phyloP scores from a whole-genome alignment of 495 filamentous ascomycete species.

The Penicillium canescens region DNA sequence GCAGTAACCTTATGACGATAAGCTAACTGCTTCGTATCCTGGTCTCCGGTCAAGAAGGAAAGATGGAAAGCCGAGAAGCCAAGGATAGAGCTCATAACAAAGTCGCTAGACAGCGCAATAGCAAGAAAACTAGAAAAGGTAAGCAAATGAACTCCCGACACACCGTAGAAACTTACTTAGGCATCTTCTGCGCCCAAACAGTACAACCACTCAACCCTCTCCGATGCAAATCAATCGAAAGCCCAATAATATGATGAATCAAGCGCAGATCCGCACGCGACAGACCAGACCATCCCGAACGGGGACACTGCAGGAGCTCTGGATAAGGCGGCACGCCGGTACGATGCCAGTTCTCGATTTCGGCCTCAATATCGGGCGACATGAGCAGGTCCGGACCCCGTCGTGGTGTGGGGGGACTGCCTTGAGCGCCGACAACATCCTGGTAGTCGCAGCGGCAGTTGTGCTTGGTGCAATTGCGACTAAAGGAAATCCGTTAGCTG shows the following conservation, averaged over 20 bases:
- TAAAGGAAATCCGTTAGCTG: conserved; percentile 31
- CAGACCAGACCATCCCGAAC: conserved; percentile 56
- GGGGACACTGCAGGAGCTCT: conserved; percentile 69
- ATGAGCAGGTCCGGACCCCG: conserved; percentile 78
- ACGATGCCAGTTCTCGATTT: conserved; percentile 79
- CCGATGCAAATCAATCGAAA: conserved; percentile 77
- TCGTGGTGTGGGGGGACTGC: conserved; percentile 63
- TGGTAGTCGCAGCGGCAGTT: conserved; percentile 98
- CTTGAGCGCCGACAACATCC: conserved; percentile 65
- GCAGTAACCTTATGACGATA: conserved; percentile 84
- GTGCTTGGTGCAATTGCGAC: conserved; percentile 97
- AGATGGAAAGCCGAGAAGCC: conserved; percentile 90
- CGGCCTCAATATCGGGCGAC: conserved; percentile 76
- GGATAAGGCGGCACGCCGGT: conserved; percentile 88
- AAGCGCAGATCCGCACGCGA: conserved; percentile 78
- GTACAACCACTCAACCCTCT: conserved; percentile 78
- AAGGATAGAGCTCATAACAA: conserved; percentile 90
- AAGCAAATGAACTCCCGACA: conserved; percentile 2
- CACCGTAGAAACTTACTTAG: conserved; percentile 64
- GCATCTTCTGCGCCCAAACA: conserved; percentile 89
- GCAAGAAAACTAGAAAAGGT: conserved; percentile 68
- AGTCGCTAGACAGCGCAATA: conserved; percentile 76
- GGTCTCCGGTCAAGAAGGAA: conserved; percentile 79
- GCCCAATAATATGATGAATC: conserved; percentile 86
- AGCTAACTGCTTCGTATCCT: conserved; percentile 78